phyloP scores from a whole-genome alignment of 768 basidiomycete genomes.

The Kwoniella europaea region DNA sequence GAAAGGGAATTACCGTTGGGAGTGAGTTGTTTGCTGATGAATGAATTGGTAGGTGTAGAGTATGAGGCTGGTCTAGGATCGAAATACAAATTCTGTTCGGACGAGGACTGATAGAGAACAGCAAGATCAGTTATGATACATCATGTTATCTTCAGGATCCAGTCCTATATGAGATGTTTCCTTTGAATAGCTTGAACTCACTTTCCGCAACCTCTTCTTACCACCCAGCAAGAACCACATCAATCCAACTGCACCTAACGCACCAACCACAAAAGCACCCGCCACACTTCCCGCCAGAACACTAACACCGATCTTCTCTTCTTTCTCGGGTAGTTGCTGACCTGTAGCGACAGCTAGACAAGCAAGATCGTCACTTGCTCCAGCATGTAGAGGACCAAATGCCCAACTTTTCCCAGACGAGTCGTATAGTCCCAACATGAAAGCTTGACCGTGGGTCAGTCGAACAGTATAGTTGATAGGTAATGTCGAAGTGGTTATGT shows the following conservation, averaged over 20 bases:
- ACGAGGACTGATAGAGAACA: conserved; percentile 13
- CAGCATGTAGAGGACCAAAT: conserved; percentile 45
- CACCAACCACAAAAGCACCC: conserved; percentile 35
- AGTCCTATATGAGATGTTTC: too few species aligned
- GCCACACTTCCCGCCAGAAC: conserved; percentile 31
- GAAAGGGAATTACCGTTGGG: conserved; percentile 3
- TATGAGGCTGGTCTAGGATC: conserved; percentile 29
- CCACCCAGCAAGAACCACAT: conserved; percentile 22
- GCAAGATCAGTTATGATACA: neutral
- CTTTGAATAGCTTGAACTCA: conserved; percentile 6
- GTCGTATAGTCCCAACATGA: conserved; percentile 44
- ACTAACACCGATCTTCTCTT: neutral
- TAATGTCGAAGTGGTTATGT: conserved; percentile 36
- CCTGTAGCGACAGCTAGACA: conserved; percentile 41
- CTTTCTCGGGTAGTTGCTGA: conserved; percentile 11
- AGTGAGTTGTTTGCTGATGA: conserved; percentile 12
- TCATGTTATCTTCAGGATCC: too few species aligned
- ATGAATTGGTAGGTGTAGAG: conserved; percentile 13
- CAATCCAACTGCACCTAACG: conserved; percentile 21
- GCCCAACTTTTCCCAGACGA: conserved; percentile 40
- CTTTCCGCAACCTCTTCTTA: conserved; percentile 1
- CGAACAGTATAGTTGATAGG: conserved; percentile 47
- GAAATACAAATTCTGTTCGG: conserved; percentile 20
- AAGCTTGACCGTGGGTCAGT: conserved; percentile 48
- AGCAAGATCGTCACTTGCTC: conserved; percentile 23